Evolutionary conservation across 1,284 basidiomycete species (phyloP).

Genomic region (Marasmius fiardii): DNA sequence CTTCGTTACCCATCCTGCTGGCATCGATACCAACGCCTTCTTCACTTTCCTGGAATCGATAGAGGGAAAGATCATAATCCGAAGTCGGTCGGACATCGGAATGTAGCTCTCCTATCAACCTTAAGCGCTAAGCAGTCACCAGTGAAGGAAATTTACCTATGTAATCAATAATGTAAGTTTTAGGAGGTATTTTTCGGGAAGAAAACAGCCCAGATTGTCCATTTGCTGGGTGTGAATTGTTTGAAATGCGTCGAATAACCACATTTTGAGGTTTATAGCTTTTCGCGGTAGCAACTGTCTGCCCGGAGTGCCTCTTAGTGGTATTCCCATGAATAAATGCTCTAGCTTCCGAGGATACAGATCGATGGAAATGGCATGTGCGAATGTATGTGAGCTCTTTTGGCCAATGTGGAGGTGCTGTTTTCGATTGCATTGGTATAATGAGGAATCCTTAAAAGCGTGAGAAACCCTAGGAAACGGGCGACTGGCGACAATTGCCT

Average conservation of each 20-base stretch:
- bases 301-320: too few species aligned
- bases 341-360: constrained; percentile 39
- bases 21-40: constrained; percentile 73
- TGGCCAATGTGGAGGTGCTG: constrained; percentile 50
- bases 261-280: constrained; percentile 23
- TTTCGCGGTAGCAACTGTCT: constrained; percentile 13
- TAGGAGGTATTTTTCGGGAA: constrained; percentile 59
- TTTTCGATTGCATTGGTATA: constrained; percentile 24
- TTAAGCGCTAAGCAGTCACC: neutral
- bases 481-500: neutral
- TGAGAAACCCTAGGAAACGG: too few species aligned
- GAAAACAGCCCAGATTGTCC: constrained; percentile 87
- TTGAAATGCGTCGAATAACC: constrained; percentile 43
- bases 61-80: constrained; percentile 85
- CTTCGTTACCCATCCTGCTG: constrained; percentile 74
- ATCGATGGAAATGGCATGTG: constrained; percentile 46
- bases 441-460: neutral
- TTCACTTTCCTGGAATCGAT: constrained; percentile 48
- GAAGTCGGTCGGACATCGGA: constrained; percentile 65
- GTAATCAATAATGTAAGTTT: constrained; percentile 77
- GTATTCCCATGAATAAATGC: constrained; percentile 24
- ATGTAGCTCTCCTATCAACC: constrained; percentile 64
- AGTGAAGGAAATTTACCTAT: constrained; percentile 40
- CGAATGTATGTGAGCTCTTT: constrained; percentile 41
- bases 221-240: constrained; percentile 64